These are phyloP conservation scores for Gnaphalium uliginosum DNA, from an alignment of 129 eudicot species.

Conservation along the genomic window DNA sequence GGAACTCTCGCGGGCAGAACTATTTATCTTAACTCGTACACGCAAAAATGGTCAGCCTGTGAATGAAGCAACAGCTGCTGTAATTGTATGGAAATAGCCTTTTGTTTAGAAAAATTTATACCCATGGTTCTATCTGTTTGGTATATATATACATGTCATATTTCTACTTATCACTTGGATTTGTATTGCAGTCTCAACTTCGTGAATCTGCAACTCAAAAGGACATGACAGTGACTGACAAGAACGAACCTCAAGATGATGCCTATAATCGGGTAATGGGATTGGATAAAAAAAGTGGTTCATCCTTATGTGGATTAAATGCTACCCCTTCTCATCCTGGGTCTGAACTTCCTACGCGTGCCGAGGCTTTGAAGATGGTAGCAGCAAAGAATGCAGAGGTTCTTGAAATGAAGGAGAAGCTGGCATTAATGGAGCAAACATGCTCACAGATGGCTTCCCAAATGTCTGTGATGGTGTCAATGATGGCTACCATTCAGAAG, in stretches of 20 bases:
- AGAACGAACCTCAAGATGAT: conserved; percentile 33
- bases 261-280: conserved; percentile 40
- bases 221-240: conserved; percentile 27
- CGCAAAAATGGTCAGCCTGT: conserved; percentile 60
- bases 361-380: conserved; percentile 48
- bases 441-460: conserved; percentile 61
- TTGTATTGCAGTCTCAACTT: conserved; percentile 45
- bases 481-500: conserved; percentile 49
- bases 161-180: conserved; percentile 14
- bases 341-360: conserved; percentile 34
- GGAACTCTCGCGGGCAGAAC: conserved; percentile 54
- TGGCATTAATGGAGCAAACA: conserved; percentile 52
- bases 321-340: conserved; percentile 29
- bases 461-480: conserved; percentile 54
- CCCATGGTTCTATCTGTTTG: not conserved
- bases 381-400: conserved; percentile 48
- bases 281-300: conserved; percentile 31
- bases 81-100: conserved; percentile 41
- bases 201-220: conserved; percentile 32
- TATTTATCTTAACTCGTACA: conserved; percentile 55
- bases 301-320: conserved; percentile 28
- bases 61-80: conserved; percentile 52
- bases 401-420: conserved; percentile 49
- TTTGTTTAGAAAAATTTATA: not conserved
- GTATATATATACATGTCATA: not conserved